Base-by-base conservation (phyloP, 176 grass and related monocot species). In the Carex myosuroides region DNA sequence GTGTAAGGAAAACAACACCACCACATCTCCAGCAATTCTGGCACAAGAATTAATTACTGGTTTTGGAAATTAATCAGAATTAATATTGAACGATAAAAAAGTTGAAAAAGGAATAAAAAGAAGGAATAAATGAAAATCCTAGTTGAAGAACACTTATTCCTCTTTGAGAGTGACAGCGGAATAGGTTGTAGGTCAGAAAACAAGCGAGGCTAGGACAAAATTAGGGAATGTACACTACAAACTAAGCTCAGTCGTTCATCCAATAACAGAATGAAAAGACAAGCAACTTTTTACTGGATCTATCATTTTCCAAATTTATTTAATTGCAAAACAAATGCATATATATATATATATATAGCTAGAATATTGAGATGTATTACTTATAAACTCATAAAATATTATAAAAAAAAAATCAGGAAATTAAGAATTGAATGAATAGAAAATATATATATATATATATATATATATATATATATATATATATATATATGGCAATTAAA, bases 21-120 rank as follows among this genome's bases (percentile, higher is more conserved):
- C 85, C 87, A 91, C 85, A 89, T 87, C 78, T 82, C 63, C 82
- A 66, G 5, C 18, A 74, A 61, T 41, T 90, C 85, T 82, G 59
- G 17, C 54, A 48, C 33, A 82, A 24, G 18, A 82, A 26, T 26
- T 1, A 29, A 65, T 64, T 42, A 63, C 60, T 44, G 22, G 20
- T 30, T 82, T 60, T 42, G 79, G 58, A 30, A 66, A 53, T 26
- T 26, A 26, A 26, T 68, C 62, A 68, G 79, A 64, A 42, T 24
- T 24, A 24, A 24, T 41, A 82, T 81, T 21, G 74, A 70, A 9
- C n/a, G 6, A 70, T 52, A 8, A 86, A 53, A 56, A 8, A 87
- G 22, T 0, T 58, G 32, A 30, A n/a, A 39, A 54, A 73, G 42
- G 17, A 74, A 74, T 32, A 62, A 53, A 16, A 6, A 60, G 29